phyloP scores from a whole-genome alignment of 225 moss, liverwort and hornwort genomes.

The Bryoerythrophyllum caledonicum region DNA sequence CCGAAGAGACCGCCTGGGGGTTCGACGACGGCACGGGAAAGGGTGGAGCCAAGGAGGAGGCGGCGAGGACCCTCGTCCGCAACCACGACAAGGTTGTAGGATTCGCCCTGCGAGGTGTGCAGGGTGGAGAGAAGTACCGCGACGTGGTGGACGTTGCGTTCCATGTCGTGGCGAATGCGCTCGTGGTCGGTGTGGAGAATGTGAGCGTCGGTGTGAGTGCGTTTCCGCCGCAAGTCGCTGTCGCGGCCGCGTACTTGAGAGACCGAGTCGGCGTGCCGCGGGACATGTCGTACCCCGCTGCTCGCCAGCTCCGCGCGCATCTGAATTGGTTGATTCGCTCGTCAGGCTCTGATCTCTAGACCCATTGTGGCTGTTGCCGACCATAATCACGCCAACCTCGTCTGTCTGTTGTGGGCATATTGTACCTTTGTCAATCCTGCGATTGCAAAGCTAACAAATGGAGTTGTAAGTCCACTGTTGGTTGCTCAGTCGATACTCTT shows the following conservation, averaged over 20 bases:
- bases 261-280: conserved; percentile 74
- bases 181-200: conserved; percentile 59
- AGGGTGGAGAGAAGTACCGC: conserved; percentile 30
- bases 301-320: conserved; percentile 78
- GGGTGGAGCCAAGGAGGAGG: conserved; percentile 59
- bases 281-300: conserved; percentile 77
- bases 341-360: conserved; percentile 37
- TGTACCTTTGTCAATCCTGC: no score
- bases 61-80: conserved; percentile 58
- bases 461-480: no score
- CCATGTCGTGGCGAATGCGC: conserved; percentile 62
- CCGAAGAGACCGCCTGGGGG: conserved; percentile 87
- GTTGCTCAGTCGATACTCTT: no score
- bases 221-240: conserved; percentile 55
- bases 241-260: conserved; percentile 60
- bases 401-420: no score
- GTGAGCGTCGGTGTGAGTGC: conserved; percentile 9
- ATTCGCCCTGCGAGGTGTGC: conserved; percentile 52
- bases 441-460: no score
- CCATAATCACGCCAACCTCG: no score
- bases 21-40: conserved; percentile 71
- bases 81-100: conserved; percentile 62
- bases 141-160: conserved; percentile 62
- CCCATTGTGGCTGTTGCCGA: no score
- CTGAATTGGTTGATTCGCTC: conserved; percentile 66